Percentiles rank a stretch among this genome's conserved stretches.
phyloP scores from a whole-genome alignment of 768 basidiomycete species.

The Collybiopsis confluens region DNA sequence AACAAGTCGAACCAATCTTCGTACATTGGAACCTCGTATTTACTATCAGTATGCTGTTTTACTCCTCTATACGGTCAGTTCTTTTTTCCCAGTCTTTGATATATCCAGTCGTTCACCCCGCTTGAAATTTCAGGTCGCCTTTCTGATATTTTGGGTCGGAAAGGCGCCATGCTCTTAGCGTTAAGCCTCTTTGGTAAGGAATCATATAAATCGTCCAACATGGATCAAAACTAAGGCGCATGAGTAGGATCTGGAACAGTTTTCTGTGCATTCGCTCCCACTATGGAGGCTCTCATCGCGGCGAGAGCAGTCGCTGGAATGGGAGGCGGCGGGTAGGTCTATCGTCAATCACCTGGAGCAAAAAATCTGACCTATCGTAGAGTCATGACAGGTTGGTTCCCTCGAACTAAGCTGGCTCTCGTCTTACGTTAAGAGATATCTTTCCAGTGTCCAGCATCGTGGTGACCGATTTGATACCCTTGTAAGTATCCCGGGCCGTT shows the following conservation, averaged over 20 bases:
- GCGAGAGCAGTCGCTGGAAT: slow-evolving; percentile 86
- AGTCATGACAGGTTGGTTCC: slow-evolving; percentile 71
- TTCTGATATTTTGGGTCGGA: slow-evolving; percentile 81
- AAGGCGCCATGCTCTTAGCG: slow-evolving; percentile 83
- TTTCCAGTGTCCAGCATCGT: slow-evolving; percentile 73
- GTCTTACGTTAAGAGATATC: slow-evolving; percentile 20
- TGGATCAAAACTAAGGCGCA: neutral
- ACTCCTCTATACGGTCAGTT: slow-evolving; percentile 83
- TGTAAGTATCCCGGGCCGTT: too few species aligned
- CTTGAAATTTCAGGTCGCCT: slow-evolving; percentile 56
- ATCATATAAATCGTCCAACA: slow-evolving; percentile 6
- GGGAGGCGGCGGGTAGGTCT: slow-evolving; percentile 83
- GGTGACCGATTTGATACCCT: slow-evolving; percentile 83
- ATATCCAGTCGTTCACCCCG: slow-evolving; percentile 11
- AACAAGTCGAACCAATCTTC: slow-evolving; percentile 74
- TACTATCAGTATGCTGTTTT: slow-evolving; percentile 87
- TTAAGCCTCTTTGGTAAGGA: slow-evolving; percentile 74
- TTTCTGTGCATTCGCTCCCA: slow-evolving; percentile 80
- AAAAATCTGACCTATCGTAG: slow-evolving; percentile 31
- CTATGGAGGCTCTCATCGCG: slow-evolving; percentile 77
- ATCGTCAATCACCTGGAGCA: slow-evolving; percentile 17
- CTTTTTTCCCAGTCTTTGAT: slow-evolving; percentile 5
- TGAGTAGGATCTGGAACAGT: slow-evolving; percentile 75
- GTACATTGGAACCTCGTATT: slow-evolving; percentile 86
- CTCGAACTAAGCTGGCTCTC: slow-evolving; percentile 2